Percentiles rank a stretch among this genome's conserved stretches.
Evolutionary conservation across 768 basidiomycete species (phyloP).

Genomic region (Cubamyces sp.): DNA sequence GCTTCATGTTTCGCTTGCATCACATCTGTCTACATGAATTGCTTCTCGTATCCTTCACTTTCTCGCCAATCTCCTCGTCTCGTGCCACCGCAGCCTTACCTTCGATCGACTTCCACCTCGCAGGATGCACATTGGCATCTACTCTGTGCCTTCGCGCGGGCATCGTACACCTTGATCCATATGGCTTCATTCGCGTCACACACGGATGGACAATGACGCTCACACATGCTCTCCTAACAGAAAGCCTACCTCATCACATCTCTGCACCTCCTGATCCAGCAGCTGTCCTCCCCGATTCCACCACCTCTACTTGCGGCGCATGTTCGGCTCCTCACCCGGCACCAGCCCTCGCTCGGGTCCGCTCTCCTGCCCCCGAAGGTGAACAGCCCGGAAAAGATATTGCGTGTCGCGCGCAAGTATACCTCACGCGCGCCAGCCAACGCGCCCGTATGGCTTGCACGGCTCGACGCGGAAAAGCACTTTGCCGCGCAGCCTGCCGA

Average conservation of each 20-base stretch:
- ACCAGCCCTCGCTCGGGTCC: constrained; percentile 25
- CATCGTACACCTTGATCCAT: background rate
- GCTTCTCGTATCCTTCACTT: background rate
- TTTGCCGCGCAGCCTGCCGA: constrained; percentile 31
- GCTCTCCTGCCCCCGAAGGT: constrained; percentile 27
- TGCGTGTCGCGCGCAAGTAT: constrained; percentile 51
- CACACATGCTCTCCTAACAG: constrained; percentile 20
- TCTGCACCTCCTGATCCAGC: constrained; percentile 32
- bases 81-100: background rate
- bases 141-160: too few species aligned
- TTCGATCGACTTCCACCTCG: constrained; percentile 3
- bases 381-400: constrained; percentile 36
- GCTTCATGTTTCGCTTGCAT: constrained; percentile 26
- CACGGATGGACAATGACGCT: constrained; percentile 11
- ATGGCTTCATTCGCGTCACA: background rate
- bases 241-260: constrained; percentile 35
- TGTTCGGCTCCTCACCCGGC: constrained; percentile 38
- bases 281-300: constrained; percentile 21
- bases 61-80: background rate
- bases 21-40: background rate
- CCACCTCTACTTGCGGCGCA: constrained; percentile 43
- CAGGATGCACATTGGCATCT: too few species aligned
- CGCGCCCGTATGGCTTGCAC: constrained; percentile 55
- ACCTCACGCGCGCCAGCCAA: constrained; percentile 38
- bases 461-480: constrained; percentile 49